A percentile compares a stretch with the other conserved stretches of the same genome.
Conservation (phyloP, 495 filamentous ascomycete genomes). For the Podospora pseudoanserina region DNA sequence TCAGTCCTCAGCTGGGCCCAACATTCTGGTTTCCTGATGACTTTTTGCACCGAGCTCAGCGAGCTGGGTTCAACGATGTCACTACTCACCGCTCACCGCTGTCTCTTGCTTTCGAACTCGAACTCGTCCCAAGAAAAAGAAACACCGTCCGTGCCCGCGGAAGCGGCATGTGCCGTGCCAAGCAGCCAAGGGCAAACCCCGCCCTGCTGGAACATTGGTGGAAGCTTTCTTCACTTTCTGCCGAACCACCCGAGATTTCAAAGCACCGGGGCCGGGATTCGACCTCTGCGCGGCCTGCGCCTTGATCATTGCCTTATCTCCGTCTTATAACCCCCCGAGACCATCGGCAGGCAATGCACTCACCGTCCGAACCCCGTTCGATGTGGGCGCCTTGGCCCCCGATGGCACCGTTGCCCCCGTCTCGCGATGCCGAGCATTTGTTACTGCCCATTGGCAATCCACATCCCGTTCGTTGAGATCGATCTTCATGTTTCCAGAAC, state of each 20-base stretch:
- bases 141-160: not conserved
- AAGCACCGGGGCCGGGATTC: not conserved
- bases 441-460: not conserved
- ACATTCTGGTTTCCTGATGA: too few relatives aligned
- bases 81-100: not conserved
- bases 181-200: not conserved
- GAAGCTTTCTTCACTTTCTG: not conserved
- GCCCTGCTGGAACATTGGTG: not conserved
- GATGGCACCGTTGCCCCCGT: not conserved
- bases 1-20: too few relatives aligned
- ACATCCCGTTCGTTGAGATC: not conserved
- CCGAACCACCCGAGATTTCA: constrained; percentile 1
- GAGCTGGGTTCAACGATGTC: not conserved
- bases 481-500: not conserved
- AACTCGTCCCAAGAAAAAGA: too few relatives aligned
- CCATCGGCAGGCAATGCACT: not conserved
- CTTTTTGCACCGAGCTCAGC: too few relatives aligned
- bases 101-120: too few relatives aligned
- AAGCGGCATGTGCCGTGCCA: not conserved
- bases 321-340: not conserved
- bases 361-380: not conserved
- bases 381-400: not conserved
- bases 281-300: not conserved
- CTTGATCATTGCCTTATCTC: not conserved
- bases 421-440: not conserved